A percentile compares a stretch with the other conserved stretches of the same genome.
Evolutionary conservation across 176 grass and related monocot species (phyloP).

Genomic region (Chloris gayana): DNA sequence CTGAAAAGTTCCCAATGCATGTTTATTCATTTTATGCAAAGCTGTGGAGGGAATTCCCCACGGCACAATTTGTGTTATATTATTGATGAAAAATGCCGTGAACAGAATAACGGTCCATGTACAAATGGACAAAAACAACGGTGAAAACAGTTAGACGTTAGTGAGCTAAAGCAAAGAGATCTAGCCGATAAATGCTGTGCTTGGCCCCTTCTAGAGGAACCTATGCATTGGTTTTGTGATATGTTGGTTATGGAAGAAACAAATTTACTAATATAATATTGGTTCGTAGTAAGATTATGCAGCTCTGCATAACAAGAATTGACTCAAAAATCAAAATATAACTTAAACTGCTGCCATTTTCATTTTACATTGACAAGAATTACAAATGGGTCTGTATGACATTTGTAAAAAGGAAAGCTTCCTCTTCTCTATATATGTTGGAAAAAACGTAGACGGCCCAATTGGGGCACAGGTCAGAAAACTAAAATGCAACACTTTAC

Average conservation of each 20-base stretch:
- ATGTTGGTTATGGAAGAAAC: neutral
- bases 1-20: neutral
- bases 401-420: slow-evolving; percentile 5
- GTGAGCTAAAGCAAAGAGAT: neutral
- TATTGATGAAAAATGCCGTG: no score
- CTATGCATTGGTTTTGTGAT: neutral
- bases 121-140: neutral
- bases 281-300: neutral
- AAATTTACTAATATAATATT: neutral
- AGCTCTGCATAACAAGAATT: neutral
- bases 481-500: neutral
- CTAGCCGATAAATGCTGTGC: neutral
- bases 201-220: no score
- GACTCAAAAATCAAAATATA: neutral
- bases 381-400: neutral
- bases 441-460: slow-evolving; percentile 34
- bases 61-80: no score
- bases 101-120: neutral
- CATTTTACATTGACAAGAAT: neutral
- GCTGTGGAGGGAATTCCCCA: neutral
- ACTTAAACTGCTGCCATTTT: no score
- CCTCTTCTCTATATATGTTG: slow-evolving; percentile 18
- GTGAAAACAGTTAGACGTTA: neutral
- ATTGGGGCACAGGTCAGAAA: slow-evolving; percentile 40
- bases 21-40: neutral